Conservation (phyloP, 1,284 basidiomycete genomes). For the Sphagnurus paluster region DNA sequence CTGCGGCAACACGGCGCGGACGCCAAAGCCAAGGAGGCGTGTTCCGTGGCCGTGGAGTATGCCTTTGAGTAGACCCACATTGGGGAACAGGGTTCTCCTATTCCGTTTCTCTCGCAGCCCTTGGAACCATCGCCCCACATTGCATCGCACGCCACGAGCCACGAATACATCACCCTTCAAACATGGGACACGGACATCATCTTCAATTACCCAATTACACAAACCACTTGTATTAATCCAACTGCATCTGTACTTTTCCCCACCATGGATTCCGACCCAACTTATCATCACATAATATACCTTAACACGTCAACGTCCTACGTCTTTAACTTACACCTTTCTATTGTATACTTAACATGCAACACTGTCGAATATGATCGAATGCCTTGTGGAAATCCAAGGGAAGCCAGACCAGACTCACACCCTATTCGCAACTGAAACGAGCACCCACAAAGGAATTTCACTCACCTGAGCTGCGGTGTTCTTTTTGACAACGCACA, state of each 20-base stretch:
- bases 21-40: constrained; percentile 59
- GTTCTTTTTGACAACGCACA: constrained; percentile 9
- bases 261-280: constrained; percentile 5
- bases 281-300: constrained; percentile 16
- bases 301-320: constrained; percentile 9
- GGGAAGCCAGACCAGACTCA: background rate
- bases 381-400: background rate
- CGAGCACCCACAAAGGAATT: constrained; percentile 5
- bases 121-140: background rate
- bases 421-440: constrained; percentile 7
- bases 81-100: constrained; percentile 4
- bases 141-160: constrained; percentile 12
- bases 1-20: constrained; percentile 59
- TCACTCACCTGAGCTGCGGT: constrained; percentile 9
- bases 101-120: constrained; percentile 11
- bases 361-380: constrained; percentile 4
- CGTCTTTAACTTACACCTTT: constrained; percentile 14
- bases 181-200: constrained; percentile 10
- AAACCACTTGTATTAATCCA: constrained; percentile 18
- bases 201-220: constrained; percentile 14
- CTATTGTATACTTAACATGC: constrained; percentile 12
- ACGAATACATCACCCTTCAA: constrained; percentile 8
- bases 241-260: constrained; percentile 14
- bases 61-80: constrained; percentile 53
- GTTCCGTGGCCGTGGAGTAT: constrained; percentile 70